These are phyloP conservation scores for Gossypium anomalum DNA, from an alignment of 345 rosid genomes.

Conservation along the genomic window DNA sequence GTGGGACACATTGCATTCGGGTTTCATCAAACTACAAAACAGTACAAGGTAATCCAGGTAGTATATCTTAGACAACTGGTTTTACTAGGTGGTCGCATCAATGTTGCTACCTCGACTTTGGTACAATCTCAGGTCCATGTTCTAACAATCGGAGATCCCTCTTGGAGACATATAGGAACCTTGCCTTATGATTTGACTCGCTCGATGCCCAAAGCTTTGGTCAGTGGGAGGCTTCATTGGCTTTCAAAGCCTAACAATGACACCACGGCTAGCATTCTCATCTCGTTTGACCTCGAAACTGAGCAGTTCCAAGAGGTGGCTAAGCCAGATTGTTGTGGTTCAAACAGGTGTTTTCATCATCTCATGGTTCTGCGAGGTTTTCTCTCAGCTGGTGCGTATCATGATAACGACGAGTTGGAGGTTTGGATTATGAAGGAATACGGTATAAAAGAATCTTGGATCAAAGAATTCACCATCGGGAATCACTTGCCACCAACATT, in stretches of 20 bases:
- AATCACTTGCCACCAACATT: conserved; percentile 58
- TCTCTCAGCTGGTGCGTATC: conserved; percentile 55
- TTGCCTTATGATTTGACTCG: conserved; percentile 49
- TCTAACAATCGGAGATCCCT: conserved; percentile 35
- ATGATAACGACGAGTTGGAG: conserved; percentile 62
- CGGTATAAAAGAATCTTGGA: conserved; percentile 64
- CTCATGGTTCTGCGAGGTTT: conserved; percentile 48
- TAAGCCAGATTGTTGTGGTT: conserved; percentile 62
- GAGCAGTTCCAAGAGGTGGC: conserved; percentile 73
- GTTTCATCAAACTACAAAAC: conserved; percentile 34
- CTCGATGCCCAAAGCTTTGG: conserved; percentile 55
- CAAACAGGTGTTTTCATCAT: conserved; percentile 50
- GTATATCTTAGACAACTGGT: conserved; percentile 36
- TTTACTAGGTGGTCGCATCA: background rate
- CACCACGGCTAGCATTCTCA: conserved; percentile 52
- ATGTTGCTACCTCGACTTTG: conserved; percentile 26
- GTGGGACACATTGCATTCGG: conserved; percentile 57
- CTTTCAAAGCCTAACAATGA: conserved; percentile 52
- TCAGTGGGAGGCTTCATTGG: conserved; percentile 78
- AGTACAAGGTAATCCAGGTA: conserved; percentile 58
- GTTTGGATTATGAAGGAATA: conserved; percentile 83
- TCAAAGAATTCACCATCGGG: conserved; percentile 49
- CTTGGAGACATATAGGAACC: conserved; percentile 69
- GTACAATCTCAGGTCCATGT: conserved; percentile 45
- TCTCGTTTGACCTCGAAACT: conserved; percentile 63